These are phyloP conservation scores for Phialophora chinensis DNA, from an alignment of 2,329 filamentous ascomycete genomes.

Conservation along the genomic window DNA sequence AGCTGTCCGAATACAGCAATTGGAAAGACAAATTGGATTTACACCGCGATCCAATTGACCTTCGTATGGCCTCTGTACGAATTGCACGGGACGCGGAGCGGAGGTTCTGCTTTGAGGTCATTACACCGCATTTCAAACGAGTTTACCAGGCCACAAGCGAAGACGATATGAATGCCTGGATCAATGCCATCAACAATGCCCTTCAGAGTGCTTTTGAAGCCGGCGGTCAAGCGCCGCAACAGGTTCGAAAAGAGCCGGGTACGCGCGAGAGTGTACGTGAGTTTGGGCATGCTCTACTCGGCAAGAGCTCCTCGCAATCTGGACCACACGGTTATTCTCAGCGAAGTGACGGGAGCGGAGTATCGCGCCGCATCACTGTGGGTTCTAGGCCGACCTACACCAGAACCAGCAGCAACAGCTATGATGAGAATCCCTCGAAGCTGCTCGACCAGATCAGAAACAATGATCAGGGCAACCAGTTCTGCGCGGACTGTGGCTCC, in stretches of 20 bases:
- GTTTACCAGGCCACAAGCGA: conserved; percentile 98
- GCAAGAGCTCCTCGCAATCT: conserved; percentile 75
- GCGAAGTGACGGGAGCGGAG: conserved; percentile 59
- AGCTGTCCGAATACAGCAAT: conserved; percentile 96
- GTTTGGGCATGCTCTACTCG: conserved; percentile 89
- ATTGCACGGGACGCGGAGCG: conserved; percentile 94
- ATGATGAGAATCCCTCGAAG: conserved; percentile 78
- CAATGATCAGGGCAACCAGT: conserved; percentile 87
- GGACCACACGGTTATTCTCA: conserved; percentile 58
- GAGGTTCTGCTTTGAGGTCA: conserved; percentile 97
- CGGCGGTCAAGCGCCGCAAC: conserved; percentile 61
- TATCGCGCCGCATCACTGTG: conserved; percentile 86
- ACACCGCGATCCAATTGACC: conserved; percentile 96
- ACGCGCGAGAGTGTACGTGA: conserved; percentile 12
- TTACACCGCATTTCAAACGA: conserved; percentile 92
- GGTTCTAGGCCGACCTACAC: conserved; percentile 79
- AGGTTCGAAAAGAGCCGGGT: conserved; percentile 61
- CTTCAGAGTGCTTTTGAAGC: conserved; percentile 90
- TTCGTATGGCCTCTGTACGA: conserved; percentile 94
- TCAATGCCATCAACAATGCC: conserved; percentile 93
- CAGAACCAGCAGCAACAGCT: conserved; percentile 71
- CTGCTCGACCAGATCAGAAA: conserved; percentile 86
- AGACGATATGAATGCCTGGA: conserved; percentile 98
- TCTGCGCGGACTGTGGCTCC: conserved; percentile 93
- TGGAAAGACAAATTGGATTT: conserved; percentile 98